phyloP scores from a whole-genome alignment of 2,329 filamentous ascomycete species.

The Beauveria caledonica region DNA sequence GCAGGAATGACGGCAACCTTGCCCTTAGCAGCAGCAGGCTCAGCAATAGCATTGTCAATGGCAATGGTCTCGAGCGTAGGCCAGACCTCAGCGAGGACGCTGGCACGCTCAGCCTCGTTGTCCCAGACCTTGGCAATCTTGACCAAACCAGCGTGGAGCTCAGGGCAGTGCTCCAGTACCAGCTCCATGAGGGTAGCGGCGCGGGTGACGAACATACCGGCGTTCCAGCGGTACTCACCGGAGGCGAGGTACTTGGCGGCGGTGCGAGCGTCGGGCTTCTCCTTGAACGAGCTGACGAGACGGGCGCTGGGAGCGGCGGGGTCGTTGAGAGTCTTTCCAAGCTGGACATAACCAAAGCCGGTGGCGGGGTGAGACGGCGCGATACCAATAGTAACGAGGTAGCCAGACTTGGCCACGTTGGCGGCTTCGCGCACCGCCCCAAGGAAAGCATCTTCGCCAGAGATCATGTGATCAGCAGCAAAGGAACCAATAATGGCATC shows the following conservation, averaged over 20 bases:
- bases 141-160: slow-evolving; percentile 16
- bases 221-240: slow-evolving; percentile 21
- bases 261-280: slow-evolving; percentile 21
- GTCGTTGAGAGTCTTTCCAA: slow-evolving; percentile 18
- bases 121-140: slow-evolving; percentile 19
- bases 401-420: slow-evolving; percentile 19
- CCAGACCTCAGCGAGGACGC: slow-evolving; percentile 19
- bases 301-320: slow-evolving; percentile 16
- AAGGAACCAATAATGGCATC: slow-evolving; percentile 20
- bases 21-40: slow-evolving; percentile 20
- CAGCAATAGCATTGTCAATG: slow-evolving; percentile 21
- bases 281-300: slow-evolving; percentile 20
- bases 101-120: slow-evolving; percentile 15
- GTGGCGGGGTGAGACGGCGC: slow-evolving; percentile 21
- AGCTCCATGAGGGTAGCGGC: slow-evolving; percentile 20
- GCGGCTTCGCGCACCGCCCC: slow-evolving; percentile 20
- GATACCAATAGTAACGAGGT: slow-evolving; percentile 21
- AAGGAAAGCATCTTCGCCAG: slow-evolving; percentile 20
- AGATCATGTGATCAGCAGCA: slow-evolving; percentile 21
- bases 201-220: slow-evolving; percentile 21
- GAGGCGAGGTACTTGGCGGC: slow-evolving; percentile 20
- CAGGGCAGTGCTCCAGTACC: slow-evolving; percentile 18
- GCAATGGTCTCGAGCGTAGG: slow-evolving; percentile 19
- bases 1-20: slow-evolving; percentile 21
- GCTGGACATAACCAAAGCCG: slow-evolving; percentile 20